Evolutionary conservation across 2,329 filamentous ascomycete species (phyloP).

Genomic region (Aspergillus transmontanensis): DNA sequence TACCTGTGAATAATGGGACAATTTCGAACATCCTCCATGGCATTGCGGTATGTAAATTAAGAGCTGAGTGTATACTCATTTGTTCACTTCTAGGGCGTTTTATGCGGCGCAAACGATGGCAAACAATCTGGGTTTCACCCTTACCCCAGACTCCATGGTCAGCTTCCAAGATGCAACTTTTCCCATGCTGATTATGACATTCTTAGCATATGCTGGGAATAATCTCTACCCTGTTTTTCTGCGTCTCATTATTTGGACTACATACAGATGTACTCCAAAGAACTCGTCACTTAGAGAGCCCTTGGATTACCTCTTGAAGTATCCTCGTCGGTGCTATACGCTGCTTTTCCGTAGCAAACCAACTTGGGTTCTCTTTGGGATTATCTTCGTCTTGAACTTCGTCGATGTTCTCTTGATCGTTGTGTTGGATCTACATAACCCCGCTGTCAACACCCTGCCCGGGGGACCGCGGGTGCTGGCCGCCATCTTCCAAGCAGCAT

Average conservation of each 20-base stretch:
- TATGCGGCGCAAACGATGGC: conserved; percentile 56
- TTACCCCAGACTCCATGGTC: conserved; percentile 59
- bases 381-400: conserved; percentile 56
- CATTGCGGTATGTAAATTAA: not conserved
- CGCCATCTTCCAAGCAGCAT: conserved; percentile 61
- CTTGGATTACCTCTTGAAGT: conserved; percentile 61
- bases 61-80: not conserved
- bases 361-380: conserved; percentile 60
- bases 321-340: conserved; percentile 65
- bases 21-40: not conserved
- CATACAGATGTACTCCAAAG: conserved; percentile 51
- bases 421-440: conserved; percentile 55
- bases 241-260: conserved; percentile 60
- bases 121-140: conserved; percentile 57
- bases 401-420: conserved; percentile 60
- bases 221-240: conserved; percentile 58
- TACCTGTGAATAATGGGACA: not conserved
- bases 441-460: conserved; percentile 45
- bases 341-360: conserved; percentile 62
- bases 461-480: conserved; percentile 55
- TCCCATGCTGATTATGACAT: conserved; percentile 42
- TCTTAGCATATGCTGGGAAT: conserved; percentile 43
- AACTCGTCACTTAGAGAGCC: conserved; percentile 38
- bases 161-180: conserved; percentile 50
- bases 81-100: conserved; percentile 43